phyloP scores from a whole-genome alignment of 306 rosid species.

The Spatholobus suberectus region DNA sequence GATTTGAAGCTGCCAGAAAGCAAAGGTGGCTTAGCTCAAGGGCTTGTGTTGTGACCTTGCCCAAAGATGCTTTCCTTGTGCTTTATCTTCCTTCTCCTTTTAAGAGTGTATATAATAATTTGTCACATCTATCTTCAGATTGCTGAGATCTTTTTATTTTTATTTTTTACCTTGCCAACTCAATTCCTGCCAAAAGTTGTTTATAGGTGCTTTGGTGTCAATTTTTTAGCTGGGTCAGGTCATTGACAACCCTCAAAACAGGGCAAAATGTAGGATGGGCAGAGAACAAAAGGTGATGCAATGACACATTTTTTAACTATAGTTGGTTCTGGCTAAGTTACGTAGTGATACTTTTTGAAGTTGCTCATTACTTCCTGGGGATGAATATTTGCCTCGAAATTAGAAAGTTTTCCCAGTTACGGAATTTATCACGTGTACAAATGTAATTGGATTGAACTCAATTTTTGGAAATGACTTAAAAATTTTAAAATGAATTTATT shows the following conservation, averaged over 20 bases:
- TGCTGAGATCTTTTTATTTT: background rate
- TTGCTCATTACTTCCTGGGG: slow-evolving; percentile 17
- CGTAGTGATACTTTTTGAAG: background rate
- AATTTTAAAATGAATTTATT: background rate
- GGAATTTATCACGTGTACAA: slow-evolving; percentile 1
- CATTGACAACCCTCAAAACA: slow-evolving; percentile 36
- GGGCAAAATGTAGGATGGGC: slow-evolving; percentile 25
- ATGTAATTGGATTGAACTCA: background rate
- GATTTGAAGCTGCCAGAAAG: slow-evolving; percentile 46
- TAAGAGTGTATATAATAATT: slow-evolving; percentile 14
- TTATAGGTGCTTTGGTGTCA: slow-evolving; percentile 13
- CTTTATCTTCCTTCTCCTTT: slow-evolving; percentile 44
- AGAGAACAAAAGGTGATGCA: slow-evolving; percentile 22
- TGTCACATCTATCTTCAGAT: slow-evolving; percentile 6
- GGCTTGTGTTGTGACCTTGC: slow-evolving; percentile 32
- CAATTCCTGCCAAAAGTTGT: slow-evolving; percentile 14
- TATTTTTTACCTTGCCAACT: background rate
- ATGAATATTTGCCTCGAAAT: slow-evolving; percentile 11
- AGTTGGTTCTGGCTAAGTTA: slow-evolving; percentile 1
- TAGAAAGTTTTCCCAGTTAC: background rate
- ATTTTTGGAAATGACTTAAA: background rate
- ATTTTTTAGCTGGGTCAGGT: slow-evolving; percentile 12
- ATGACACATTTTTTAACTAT: background rate
- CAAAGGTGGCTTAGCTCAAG: slow-evolving; percentile 39
- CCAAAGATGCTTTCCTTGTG: slow-evolving; percentile 55